Evolutionary conservation across 2,329 filamentous ascomycete genomes (phyloP), one percentile per base, ranked within the genome.

Genomic region (Hymenoscyphus fructigenus): DNA sequence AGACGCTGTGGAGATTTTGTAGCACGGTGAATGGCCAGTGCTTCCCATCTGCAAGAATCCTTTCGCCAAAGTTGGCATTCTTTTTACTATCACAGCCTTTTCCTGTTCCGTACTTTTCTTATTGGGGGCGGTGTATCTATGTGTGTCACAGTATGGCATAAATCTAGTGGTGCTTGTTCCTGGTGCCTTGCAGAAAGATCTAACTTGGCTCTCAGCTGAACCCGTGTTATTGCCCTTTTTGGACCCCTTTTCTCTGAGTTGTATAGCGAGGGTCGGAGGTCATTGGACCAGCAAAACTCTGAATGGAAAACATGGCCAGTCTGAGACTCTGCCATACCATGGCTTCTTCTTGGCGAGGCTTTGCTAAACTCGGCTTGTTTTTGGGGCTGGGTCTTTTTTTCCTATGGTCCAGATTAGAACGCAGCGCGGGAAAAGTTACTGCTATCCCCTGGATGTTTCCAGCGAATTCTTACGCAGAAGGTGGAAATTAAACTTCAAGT

Each of bases 401-500:
- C 28, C 55, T 57, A 34, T 34, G 29, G 26, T 57, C 14, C 28
- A 14, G 32, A 20, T 26, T 36, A 23, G 32, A 36, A 20, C 12
- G 17, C 12, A 34, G 57, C 28, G 26, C 36, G 58, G 36, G 26
- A 12, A 41, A 38, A 20, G 9, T 53, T 14, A 53, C 23, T 53
- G 47, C 10, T 26, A 6, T 32, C 58, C 26, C 38, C 38, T 60
- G 58, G 34, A 50, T 29, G 20, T 17, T 14, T 26, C 47, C 38
- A 50, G 23, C 41, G 26, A 57, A n/a, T 28, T 29, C 32, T 26
- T n/a, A 12, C 10, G 15, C n/a, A 34, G n/a, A 29, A 15, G 28
- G 63, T 65, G 63, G 63, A 65, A 62, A 65, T 65, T 50, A 62
- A 28, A 29, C 28, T 17, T 47, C 23, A 28, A 23, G 9, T 58